Base-by-base conservation (phyloP, 139 green algal species). In the Microglena sp. region DNA sequence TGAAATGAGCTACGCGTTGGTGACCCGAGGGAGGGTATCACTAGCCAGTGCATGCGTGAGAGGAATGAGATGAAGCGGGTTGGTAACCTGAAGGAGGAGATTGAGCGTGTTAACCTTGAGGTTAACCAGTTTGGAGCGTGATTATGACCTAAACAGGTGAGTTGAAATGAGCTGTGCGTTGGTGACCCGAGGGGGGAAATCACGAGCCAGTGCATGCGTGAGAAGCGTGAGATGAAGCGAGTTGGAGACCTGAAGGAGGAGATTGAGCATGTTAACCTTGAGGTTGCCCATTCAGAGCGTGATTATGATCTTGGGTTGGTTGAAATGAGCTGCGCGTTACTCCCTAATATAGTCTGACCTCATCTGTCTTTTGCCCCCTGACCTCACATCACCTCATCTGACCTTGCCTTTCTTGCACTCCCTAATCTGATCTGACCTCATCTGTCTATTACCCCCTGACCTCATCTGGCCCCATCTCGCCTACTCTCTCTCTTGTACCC, bases 291-390 rank as follows among this genome's bases (percentile, higher is more conserved):
- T 63, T 91, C 92, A 28, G 92, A 97, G 82, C 70, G 92, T 5
- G 90, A 96, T 68, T 98, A 98, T 75, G 91, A 98, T 74, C 80
- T 98, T n/a, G n/a, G n/a, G n/a, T n/a, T n/a, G n/a, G n/a, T n/a
- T n/a, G 7, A 97, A 85, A 71, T 63, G 77, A 31, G 56, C 56
- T 24, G 56, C 56, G 18, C 29, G 53, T 60, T 22, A 60, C n/a
- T 8, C 18, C 43, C 18, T 53, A 53, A 18, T 53, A 18, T 24
- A 50, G 11, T 18, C 40, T 50, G 11, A 50, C 31, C n/a, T n/a
- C n/a, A n/a, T n/a, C n/a, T n/a, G n/a, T n/a, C n/a, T n/a, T n/a
- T n/a, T n/a, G n/a, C n/a, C n/a, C n/a, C n/a, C n/a, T n/a, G n/a
- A n/a, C n/a, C n/a, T n/a, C n/a, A n/a, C n/a, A n/a, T n/a, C n/a